Percentiles rank a stretch among this genome's conserved stretches.
phyloP scores from a whole-genome alignment of 2,329 filamentous ascomycete genomes.

The Lecanicillium sp. region DNA sequence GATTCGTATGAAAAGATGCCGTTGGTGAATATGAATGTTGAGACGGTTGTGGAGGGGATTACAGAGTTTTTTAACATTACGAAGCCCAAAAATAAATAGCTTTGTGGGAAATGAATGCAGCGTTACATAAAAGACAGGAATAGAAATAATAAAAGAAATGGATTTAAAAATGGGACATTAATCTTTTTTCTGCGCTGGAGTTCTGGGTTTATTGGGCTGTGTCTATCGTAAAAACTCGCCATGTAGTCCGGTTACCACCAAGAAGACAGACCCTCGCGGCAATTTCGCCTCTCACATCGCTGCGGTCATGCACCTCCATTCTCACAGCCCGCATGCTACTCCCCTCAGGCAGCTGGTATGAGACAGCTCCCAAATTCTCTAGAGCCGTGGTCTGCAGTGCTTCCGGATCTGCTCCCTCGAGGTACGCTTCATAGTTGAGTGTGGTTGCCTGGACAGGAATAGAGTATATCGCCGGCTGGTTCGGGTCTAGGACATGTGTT shows the following conservation, averaged over 20 bases:
- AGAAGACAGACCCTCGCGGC: conserved; percentile 43
- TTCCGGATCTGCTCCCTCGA: conserved; percentile 12
- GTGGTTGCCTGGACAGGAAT: conserved; percentile 28
- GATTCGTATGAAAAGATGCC: conserved; percentile 78
- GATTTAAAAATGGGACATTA: no score
- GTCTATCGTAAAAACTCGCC: conserved; percentile 32
- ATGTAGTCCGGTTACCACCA: conserved; percentile 36
- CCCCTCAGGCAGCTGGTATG: conserved; percentile 19
- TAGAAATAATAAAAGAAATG: background rate
- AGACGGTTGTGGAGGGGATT: conserved; percentile 70
- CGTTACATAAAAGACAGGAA: background rate
- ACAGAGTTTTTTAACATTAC: conserved; percentile 72
- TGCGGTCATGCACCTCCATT: conserved; percentile 43
- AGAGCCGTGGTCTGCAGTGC: conserved; percentile 1
- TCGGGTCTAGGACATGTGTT: no score
- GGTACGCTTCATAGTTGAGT: conserved; percentile 28
- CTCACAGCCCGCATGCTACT: conserved; percentile 28
- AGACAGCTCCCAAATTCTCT: conserved; percentile 11
- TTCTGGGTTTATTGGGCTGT: background rate
- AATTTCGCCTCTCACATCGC: conserved; percentile 34
- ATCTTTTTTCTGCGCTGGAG: no score
- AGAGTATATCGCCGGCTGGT: conserved; percentile 18
- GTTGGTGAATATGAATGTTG: conserved; percentile 79
- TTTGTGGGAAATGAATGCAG: background rate
- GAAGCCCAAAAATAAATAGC: conserved; percentile 36